Conservation (phyloP, 352 stramenopile species). For the Globisporangium canariense region DNA sequence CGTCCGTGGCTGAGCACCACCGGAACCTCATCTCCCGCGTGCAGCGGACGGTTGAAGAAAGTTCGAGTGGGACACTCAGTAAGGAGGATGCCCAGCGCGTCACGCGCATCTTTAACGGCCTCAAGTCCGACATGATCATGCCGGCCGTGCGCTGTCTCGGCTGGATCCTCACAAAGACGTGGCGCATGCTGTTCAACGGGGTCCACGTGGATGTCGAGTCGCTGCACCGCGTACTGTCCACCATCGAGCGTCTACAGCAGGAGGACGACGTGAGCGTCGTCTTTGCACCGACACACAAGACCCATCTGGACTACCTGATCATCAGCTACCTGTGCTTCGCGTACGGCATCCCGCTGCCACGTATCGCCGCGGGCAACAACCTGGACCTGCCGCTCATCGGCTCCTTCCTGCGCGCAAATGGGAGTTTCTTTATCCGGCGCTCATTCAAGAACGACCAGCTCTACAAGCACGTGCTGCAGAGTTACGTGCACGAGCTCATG, state of each 20-base stretch:
- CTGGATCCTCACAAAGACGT: conserved; percentile 78
- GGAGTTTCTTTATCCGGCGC: conserved; percentile 89
- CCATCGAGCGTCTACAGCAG: conserved; percentile 30
- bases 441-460: conserved; percentile 68
- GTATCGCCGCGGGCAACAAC: conserved; percentile 87
- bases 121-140: conserved; percentile 78
- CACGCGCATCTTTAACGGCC: conserved; percentile 51
- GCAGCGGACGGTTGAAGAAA: conserved; percentile 14
- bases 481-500: conserved; percentile 84
- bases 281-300: conserved; percentile 87
- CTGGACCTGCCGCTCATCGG: conserved; percentile 80
- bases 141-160: conserved; percentile 68
- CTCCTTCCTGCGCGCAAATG: conserved; percentile 76
- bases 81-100: conserved; percentile 31
- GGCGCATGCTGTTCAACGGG: conserved; percentile 68
- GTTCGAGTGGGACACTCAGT: conserved; percentile 11
- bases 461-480: conserved; percentile 83
- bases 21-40: conserved; percentile 39
- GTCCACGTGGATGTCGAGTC: conserved; percentile 71
- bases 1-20: conserved; percentile 35
- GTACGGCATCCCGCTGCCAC: conserved; percentile 81
- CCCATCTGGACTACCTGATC: conserved; percentile 88
- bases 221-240: conserved; percentile 48
- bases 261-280: conserved; percentile 62
- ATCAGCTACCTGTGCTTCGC: conserved; percentile 89